Conservation (phyloP, 495 filamentous ascomycete species). For the Aspergillus biplanus region DNA sequence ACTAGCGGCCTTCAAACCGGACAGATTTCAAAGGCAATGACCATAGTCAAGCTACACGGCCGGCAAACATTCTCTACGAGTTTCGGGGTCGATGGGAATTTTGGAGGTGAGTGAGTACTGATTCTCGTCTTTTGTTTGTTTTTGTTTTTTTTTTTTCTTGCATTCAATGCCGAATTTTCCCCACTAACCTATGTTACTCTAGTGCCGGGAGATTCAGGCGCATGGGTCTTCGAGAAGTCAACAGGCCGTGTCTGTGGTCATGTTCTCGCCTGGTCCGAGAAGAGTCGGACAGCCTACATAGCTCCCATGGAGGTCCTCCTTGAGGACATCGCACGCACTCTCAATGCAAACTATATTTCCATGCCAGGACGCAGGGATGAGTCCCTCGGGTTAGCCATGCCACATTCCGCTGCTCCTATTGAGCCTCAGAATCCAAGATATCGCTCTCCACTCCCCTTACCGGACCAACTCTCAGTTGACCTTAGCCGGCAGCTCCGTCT, state of each 20-base stretch:
- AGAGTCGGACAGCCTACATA: slow-evolving; percentile 80
- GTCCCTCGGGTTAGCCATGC: slow-evolving; percentile 34
- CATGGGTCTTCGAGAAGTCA: slow-evolving; percentile 87
- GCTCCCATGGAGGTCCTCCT: slow-evolving; percentile 92
- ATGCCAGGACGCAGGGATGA: slow-evolving; percentile 43
- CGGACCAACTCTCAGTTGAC: slow-evolving; percentile 42
- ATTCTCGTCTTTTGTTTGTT: slow-evolving; percentile 3
- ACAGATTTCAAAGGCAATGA: slow-evolving; percentile 72
- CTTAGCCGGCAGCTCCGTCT: slow-evolving; percentile 31
- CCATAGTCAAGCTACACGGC: slow-evolving; percentile 79
- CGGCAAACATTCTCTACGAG: slow-evolving; percentile 78
- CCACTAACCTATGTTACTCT: slow-evolving; percentile 12
- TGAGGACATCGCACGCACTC: slow-evolving; percentile 77
- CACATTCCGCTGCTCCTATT: slow-evolving; percentile 9
- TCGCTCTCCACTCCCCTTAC: slow-evolving; percentile 24
- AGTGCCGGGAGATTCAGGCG: slow-evolving; percentile 89
- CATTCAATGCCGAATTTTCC: slow-evolving; percentile 7
- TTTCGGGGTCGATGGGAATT: slow-evolving; percentile 76
- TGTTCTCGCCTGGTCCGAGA: slow-evolving; percentile 81
- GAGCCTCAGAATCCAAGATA: slow-evolving; percentile 29
- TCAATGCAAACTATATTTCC: slow-evolving; percentile 52
- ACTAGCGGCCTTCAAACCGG: slow-evolving; percentile 84
- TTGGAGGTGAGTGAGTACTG: slow-evolving; percentile 58
- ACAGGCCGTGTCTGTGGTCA: slow-evolving; percentile 85
- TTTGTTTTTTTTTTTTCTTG: slow-evolving; percentile 6